Evolutionary conservation across 306 rosid species (phyloP).

Genomic region (Malus asiatica): DNA sequence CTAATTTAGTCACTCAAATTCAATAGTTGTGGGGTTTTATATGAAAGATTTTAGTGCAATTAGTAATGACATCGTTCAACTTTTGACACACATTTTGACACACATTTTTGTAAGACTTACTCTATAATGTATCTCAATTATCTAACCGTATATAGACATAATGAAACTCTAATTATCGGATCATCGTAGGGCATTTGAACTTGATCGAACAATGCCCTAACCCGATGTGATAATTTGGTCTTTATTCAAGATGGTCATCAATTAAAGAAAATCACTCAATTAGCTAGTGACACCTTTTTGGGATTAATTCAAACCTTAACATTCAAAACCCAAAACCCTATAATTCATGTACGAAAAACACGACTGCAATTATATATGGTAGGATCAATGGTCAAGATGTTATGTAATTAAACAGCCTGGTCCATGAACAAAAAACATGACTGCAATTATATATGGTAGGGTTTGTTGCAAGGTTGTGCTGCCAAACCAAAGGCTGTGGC

Average conservation of each 20-base stretch:
- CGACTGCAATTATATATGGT: background rate
- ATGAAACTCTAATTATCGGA: background rate
- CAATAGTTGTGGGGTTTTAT: no score
- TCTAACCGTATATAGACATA: no score
- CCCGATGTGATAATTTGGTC: background rate
- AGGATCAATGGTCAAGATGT: background rate
- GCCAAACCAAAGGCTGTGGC: constrained; percentile 30
- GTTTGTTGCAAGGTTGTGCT: constrained; percentile 9
- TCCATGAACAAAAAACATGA: background rate
- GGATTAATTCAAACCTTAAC: background rate
- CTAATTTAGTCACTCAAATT: no score
- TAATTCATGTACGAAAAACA: background rate
- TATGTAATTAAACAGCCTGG: background rate
- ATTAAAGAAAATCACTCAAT: background rate
- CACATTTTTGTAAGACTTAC: no score
- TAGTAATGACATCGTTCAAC: background rate
- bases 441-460: background rate
- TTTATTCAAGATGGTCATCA: background rate
- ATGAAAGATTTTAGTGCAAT: no score
- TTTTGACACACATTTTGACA: no score
- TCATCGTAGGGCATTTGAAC: background rate
- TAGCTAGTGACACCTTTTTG: background rate
- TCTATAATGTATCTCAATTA: no score
- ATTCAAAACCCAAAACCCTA: background rate
- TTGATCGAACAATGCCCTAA: background rate